Percentiles rank a stretch among this genome's conserved stretches.
These are phyloP conservation scores for Pleurotus djamor DNA, from an alignment of 768 basidiomycete genomes.

Conservation along the genomic window DNA sequence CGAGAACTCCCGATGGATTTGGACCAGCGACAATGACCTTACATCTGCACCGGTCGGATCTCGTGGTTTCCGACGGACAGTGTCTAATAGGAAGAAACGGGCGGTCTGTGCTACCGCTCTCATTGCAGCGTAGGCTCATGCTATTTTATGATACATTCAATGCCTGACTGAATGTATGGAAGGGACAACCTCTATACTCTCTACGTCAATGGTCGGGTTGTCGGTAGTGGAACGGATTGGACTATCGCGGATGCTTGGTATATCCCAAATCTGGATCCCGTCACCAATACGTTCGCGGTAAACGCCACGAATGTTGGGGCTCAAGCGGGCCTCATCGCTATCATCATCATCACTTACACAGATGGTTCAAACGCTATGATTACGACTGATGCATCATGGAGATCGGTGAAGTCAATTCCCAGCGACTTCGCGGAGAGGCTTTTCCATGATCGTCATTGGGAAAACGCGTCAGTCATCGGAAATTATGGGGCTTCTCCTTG, in stretches of 20 bases:
- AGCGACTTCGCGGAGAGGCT: no score
- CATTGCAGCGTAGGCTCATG: neutral
- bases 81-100: neutral
- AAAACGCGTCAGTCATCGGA: neutral
- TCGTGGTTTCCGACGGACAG: neutral
- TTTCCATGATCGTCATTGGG: neutral
- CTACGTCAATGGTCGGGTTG: conserved; percentile 22
- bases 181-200: conserved; percentile 26
- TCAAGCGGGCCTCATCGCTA: neutral
- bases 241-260: neutral
- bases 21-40: neutral
- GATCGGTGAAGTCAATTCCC: neutral
- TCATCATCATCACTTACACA: neutral
- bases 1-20: neutral
- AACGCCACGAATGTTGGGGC: neutral
- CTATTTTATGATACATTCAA: neutral
- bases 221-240: neutral
- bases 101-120: neutral
- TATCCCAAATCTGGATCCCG: neutral
- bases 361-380: neutral
- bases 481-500: neutral
- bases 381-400: neutral
- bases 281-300: neutral
- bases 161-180: neutral
- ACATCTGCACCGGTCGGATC: neutral